Conservation (phyloP, 441 rosid genomes). For the Brassica balearica region DNA sequence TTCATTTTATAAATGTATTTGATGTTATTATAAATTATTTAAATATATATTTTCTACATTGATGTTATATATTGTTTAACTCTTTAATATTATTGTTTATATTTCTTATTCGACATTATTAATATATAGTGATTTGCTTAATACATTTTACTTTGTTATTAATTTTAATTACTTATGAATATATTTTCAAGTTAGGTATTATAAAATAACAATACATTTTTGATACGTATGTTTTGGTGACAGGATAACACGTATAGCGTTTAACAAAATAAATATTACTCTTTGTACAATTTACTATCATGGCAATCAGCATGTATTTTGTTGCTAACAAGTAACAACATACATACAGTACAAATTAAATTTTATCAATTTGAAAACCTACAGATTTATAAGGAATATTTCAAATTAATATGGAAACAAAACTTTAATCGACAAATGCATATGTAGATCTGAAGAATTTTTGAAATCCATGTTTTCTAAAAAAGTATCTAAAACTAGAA, state of each 20-base stretch:
- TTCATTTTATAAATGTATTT: too few relatives aligned
- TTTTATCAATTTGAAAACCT: background rate
- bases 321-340: background rate
- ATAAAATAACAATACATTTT: too few relatives aligned
- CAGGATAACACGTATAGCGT: background rate
- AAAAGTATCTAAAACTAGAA: background rate
- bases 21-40: too few relatives aligned
- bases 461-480: background rate
- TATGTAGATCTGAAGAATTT: background rate
- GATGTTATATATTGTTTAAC: too few relatives aligned
- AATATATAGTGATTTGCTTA: too few relatives aligned
- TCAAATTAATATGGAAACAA: background rate
- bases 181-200: too few relatives aligned
- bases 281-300: background rate
- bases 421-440: background rate
- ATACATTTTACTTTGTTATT: too few relatives aligned
- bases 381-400: background rate
- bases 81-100: too few relatives aligned
- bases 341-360: background rate
- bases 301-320: background rate
- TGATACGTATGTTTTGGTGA: background rate
- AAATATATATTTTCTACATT: too few relatives aligned
- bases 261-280: background rate
- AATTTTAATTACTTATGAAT: too few relatives aligned
- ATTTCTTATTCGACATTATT: too few relatives aligned